phyloP scores from a whole-genome alignment of 2,329 filamentous ascomycete species.

The Amauroascus niger region DNA sequence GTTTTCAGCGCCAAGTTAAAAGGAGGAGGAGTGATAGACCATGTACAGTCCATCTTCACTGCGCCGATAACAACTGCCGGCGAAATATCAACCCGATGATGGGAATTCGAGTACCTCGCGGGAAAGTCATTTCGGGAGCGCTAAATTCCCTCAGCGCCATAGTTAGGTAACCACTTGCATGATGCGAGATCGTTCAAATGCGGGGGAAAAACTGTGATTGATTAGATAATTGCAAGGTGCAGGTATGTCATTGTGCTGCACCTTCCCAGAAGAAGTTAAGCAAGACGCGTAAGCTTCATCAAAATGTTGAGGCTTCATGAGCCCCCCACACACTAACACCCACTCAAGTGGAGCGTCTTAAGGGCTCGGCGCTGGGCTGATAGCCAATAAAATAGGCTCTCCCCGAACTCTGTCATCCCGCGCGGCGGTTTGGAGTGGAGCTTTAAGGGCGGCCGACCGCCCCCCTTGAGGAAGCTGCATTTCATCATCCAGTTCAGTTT shows the following conservation, averaged over 20 bases:
- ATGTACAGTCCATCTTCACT: not conserved
- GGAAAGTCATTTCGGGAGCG: not conserved
- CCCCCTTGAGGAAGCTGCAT: conserved; percentile 2
- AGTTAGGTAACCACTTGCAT: conserved; percentile 8
- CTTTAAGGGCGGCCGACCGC: not conserved
- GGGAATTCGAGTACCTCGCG: not conserved
- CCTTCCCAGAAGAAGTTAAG: conserved; percentile 8
- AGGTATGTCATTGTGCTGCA: not conserved
- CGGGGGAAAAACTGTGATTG: not conserved
- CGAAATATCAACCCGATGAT: not conserved
- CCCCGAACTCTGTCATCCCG: not conserved
- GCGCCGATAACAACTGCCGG: not conserved
- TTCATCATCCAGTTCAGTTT: not conserved
- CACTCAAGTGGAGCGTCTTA: not conserved
- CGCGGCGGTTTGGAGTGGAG: not conserved
- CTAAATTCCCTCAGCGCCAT: conserved; percentile 2
- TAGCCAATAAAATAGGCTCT: not conserved
- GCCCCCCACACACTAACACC: not conserved
- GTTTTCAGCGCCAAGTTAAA: not conserved
- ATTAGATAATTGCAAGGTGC: not conserved
- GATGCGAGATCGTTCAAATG: conserved; percentile 7
- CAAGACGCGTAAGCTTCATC: conserved; percentile 14
- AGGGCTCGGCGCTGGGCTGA: not conserved
- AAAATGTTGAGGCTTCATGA: not conserved
- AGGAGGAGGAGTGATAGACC: not conserved